Percentiles rank a stretch among this genome's conserved stretches.
phyloP scores from a whole-genome alignment of 371 early-diverging fungal genomes.

The Neoconidiobolus thromboides region DNA sequence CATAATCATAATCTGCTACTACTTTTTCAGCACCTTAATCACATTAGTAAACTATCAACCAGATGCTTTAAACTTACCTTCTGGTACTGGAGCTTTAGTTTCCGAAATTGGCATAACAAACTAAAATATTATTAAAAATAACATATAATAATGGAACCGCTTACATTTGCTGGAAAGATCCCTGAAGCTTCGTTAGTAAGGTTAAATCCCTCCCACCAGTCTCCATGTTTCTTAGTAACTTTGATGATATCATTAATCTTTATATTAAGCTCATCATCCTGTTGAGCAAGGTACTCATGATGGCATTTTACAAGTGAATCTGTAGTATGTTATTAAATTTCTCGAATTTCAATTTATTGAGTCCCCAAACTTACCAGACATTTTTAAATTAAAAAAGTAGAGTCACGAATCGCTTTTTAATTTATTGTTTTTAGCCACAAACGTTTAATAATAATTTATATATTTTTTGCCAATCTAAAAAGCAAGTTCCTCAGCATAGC shows the following conservation, averaged over 20 bases:
- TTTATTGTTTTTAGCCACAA: too few species aligned
- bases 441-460: too few species aligned
- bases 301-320: constrained; percentile 12
- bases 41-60: too few species aligned
- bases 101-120: constrained; percentile 12
- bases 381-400: too few species aligned
- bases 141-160: background rate
- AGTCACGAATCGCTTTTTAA: too few species aligned
- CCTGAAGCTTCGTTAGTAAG: constrained; percentile 29
- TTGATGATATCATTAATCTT: constrained; percentile 27
- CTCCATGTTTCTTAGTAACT: constrained; percentile 26
- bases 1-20: constrained; percentile 30
- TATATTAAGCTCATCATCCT: constrained; percentile 40
- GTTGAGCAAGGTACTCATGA: constrained; percentile 21
- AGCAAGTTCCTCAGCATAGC: too few species aligned
- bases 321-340: too few species aligned
- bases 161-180: constrained; percentile 56
- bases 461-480: too few species aligned
- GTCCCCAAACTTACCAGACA: too few species aligned
- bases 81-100: constrained; percentile 8
- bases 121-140: constrained; percentile 4
- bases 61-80: background rate
- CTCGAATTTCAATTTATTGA: too few species aligned
- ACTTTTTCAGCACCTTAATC: too few species aligned
- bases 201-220: constrained; percentile 47